Evolutionary conservation across 345 rosid species (phyloP), one percentile per base, ranked within the genome.

Genomic region (Nasturtium officinale): DNA sequence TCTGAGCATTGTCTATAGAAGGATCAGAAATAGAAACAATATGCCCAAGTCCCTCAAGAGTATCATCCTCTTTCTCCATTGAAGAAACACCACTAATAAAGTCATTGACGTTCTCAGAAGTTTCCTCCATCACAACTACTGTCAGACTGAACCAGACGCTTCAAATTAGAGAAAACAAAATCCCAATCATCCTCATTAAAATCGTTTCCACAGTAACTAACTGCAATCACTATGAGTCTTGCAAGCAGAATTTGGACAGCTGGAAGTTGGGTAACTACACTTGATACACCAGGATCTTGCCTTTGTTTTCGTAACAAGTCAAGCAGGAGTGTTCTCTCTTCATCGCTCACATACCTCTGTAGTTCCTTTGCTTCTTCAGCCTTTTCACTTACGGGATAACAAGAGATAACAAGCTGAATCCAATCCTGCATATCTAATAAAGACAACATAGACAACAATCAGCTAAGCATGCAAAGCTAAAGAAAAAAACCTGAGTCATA

Each of bases 121-220:
- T 81, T 74, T 94, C 96, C 84, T 94, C 98, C 96, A 91, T 85
- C 64, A 86, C 76, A 67, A 94, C 92, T 69, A 94, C 97, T 26
- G 85, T n/a, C 93, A 55, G 95, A 87, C 81, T 94, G 96, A 77
- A 89, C 87, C 90, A 86, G 89, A 79, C 85, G 64, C 80, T 83
- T 91, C 71, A 82, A 63, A 40, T 81, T 85, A 46, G 77, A 83
- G 68, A 89, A 86, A 64, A 88, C 82, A 69, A 91, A 91, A 20
- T 84, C 87, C 97, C 98, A 94, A 80, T 94, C 98, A 61, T 86
- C 95, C 72, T 84, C 91, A 43, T 70, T 64, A 79, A 94, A 89
- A 42, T 91, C 92, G 51, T 82, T 76, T 82, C 95, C 87, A 83
- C 97, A 94, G 85, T 89, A 94, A 72, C 85, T 87, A 77, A 89